phyloP scores from a whole-genome alignment of 768 basidiomycete genomes.

The Lepiota subincarnata region DNA sequence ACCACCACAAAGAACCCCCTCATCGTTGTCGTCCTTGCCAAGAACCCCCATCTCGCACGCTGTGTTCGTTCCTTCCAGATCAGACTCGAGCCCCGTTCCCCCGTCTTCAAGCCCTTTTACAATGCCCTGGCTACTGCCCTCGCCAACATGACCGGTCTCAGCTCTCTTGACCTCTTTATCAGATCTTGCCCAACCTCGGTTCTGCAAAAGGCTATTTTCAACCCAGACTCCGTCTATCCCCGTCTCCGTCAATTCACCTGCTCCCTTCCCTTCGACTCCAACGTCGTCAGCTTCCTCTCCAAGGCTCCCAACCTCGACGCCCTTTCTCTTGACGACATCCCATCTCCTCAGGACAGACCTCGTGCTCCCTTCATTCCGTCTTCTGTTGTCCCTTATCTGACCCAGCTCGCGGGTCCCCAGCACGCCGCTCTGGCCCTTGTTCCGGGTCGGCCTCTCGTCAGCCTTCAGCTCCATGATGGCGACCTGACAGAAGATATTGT shows the following conservation, averaged over 20 bases:
- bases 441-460: constrained; percentile 62
- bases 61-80: constrained; percentile 62
- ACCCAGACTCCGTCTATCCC: constrained; percentile 31
- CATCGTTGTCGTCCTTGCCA: constrained; percentile 54
- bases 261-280: constrained; percentile 56
- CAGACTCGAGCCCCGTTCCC: constrained; percentile 37
- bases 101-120: constrained; percentile 46
- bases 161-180: constrained; percentile 51
- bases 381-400: constrained; percentile 38
- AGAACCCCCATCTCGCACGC: constrained; percentile 50
- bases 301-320: constrained; percentile 51
- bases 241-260: constrained; percentile 53
- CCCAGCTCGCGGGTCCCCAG: constrained; percentile 60
- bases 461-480: constrained; percentile 58
- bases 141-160: constrained; percentile 55
- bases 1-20: constrained; percentile 39
- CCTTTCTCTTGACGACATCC: constrained; percentile 49
- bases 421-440: constrained; percentile 51
- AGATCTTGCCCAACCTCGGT: constrained; percentile 47
- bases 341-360: constrained; percentile 16
- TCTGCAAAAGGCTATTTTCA: constrained; percentile 26
- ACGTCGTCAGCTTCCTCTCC: constrained; percentile 56
- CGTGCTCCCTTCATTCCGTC: constrained; percentile 32
- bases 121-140: constrained; percentile 48
- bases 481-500: constrained; percentile 57